Conservation (phyloP, 2,329 filamentous ascomycete species). For the Exophiala sp. region DNA sequence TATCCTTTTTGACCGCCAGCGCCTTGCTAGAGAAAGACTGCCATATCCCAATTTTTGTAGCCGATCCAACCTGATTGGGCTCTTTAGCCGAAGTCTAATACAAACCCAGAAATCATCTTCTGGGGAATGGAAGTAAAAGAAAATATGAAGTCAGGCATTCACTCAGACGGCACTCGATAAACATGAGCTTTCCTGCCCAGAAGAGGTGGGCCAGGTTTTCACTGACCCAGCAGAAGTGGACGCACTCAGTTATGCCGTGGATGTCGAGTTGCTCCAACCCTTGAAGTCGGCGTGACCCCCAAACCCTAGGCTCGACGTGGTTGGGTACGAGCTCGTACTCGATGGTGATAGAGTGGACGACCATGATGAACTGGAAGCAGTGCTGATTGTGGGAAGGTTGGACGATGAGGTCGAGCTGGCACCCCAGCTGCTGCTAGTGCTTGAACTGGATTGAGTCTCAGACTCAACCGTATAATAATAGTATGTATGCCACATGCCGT, state of each 20-base stretch:
- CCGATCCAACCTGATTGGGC: background rate
- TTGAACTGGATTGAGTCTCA: conserved; percentile 4
- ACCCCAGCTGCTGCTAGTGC: background rate
- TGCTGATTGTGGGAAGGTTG: background rate
- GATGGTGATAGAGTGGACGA: background rate
- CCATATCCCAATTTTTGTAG: too few relatives aligned
- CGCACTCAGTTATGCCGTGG: background rate
- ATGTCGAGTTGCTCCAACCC: background rate
- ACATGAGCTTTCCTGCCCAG: background rate
- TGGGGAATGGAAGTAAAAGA: background rate
- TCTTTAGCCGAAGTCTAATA: background rate
- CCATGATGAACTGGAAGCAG: background rate
- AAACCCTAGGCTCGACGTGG: background rate
- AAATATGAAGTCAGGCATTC: background rate
- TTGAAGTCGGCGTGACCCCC: background rate
- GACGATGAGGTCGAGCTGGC: background rate
- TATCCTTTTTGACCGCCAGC: conserved; percentile 3
- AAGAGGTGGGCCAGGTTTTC: background rate
- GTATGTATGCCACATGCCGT: conserved; percentile 32
- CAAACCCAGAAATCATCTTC: background rate
- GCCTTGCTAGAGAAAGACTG: conserved; percentile 8
- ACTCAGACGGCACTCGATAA: background rate
- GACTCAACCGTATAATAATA: conserved; percentile 26
- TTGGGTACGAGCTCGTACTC: background rate
- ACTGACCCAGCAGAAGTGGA: background rate